Conservation (phyloP, 495 filamentous ascomycete species). For the Glarea lozoyensis region DNA sequence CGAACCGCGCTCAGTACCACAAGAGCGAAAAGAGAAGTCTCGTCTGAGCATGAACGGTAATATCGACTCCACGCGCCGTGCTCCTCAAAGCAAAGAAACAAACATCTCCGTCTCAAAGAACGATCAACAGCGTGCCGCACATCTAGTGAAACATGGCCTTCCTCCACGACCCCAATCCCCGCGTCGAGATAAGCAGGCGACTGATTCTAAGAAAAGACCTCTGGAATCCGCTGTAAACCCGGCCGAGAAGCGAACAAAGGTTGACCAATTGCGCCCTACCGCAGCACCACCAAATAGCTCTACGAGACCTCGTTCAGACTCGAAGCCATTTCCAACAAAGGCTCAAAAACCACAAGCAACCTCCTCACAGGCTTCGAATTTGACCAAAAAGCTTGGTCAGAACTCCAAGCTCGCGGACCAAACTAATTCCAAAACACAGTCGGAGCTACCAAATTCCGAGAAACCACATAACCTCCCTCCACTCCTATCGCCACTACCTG, state of each 20-base stretch:
- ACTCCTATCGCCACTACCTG: constrained; percentile 18
- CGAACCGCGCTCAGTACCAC: not conserved
- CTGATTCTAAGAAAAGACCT: constrained; percentile 15
- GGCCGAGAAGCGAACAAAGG: constrained; percentile 18
- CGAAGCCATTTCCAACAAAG: constrained; percentile 1
- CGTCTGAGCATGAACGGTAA: constrained; percentile 9
- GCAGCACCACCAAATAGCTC: constrained; percentile 1
- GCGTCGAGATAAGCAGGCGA: not conserved
- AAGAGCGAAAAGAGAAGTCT: not conserved
- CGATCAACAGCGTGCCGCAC: not conserved
- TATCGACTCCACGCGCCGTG: not conserved
- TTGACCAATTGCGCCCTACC: constrained; percentile 12
- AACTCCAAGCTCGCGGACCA: constrained; percentile 1
- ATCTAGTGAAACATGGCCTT: constrained; percentile 9
- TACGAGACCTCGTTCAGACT: not conserved
- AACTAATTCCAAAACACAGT: constrained; percentile 1
- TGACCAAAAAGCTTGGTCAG: constrained; percentile 6
- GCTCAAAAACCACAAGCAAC: constrained; percentile 1
- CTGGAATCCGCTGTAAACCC: constrained; percentile 4
- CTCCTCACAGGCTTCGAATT: constrained; percentile 1
- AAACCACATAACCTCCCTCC: constrained; percentile 13
- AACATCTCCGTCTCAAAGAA: not conserved
- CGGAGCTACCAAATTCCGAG: constrained; percentile 2
- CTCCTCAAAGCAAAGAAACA: constrained; percentile 7
- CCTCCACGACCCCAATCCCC: constrained; percentile 19